Evolutionary conservation across 1,284 basidiomycete species (phyloP).

Genomic region (Pholiota adiposa): DNA sequence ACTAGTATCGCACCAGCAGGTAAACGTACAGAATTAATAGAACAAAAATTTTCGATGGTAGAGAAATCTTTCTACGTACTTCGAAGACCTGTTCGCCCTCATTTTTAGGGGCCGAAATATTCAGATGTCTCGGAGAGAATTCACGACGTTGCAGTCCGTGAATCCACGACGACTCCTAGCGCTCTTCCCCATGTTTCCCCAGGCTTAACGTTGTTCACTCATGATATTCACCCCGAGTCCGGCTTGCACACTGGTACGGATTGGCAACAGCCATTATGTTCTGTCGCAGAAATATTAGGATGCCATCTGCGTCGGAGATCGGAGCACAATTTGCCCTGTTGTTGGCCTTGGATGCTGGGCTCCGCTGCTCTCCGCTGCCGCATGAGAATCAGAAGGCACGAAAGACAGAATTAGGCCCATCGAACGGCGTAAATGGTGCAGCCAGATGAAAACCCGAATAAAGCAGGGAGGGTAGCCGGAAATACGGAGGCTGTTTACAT

Average conservation of each 20-base stretch:
- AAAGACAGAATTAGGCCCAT: not conserved
- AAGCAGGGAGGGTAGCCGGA: constrained; percentile 22
- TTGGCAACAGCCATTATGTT: not conserved
- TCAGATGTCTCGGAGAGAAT: too few species aligned
- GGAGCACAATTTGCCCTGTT: not conserved
- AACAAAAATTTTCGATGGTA: too few species aligned
- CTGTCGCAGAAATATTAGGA: not conserved
- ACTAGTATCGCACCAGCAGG: not conserved
- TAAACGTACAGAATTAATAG: not conserved
- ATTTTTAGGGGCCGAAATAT: too few species aligned
- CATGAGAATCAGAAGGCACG: not conserved
- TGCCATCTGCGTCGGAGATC: not conserved
- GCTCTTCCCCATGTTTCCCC: too few species aligned
- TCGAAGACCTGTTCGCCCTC: too few species aligned
- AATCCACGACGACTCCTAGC: too few species aligned
- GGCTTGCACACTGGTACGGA: too few species aligned
- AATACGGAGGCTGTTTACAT: constrained; percentile 8
- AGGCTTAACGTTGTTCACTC: too few species aligned
- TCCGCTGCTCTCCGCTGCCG: too few species aligned
- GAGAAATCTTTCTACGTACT: too few species aligned
- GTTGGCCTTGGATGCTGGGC: not conserved
- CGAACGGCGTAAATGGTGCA: constrained; percentile 34
- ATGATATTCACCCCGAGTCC: too few species aligned
- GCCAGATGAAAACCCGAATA: constrained; percentile 16
- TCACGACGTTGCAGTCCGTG: too few species aligned